Base-by-base conservation (phyloP, 2,329 filamentous ascomycete genomes). In the Botrytis paeoniae region DNA sequence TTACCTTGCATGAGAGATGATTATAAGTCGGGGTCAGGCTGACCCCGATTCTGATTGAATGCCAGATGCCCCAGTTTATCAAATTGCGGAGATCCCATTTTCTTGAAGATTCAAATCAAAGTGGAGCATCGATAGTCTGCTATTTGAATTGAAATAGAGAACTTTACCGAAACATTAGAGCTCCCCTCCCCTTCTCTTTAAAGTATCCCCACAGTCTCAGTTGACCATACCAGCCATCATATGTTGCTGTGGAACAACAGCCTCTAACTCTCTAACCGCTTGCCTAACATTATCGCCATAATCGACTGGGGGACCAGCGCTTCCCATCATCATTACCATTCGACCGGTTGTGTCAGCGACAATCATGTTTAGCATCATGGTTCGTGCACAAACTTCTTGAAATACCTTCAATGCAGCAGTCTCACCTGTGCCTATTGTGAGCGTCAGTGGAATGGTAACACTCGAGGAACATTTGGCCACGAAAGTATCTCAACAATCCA, bases 311-410 rank as follows among this genome's bases (percentile, higher is more conserved):
- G 74, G 32, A 10, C 73, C 75, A 16, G 71, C 39, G n/a, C 45
- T 37, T 51, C 75, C 74, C 20, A 74, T 77, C 60, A 78, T 72
- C 68, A 74, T 75, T 22, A 41, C 73, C 20, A 74, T 73, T n/a
- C 74, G 76, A 39, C 75, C 76, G 61, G 39, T 73, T 16, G 74
- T 77, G 65, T 78, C 77, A n/a, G 71, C 74, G 32, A 79, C 74
- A 57, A 78, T 66, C 61, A 78, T 54, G 20, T 75, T 48, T 18
- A 76, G 63, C 73, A 77, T 76, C 61, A 78, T 73, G 43, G 74
- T 76, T 14, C 77, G 73, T 35, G 74, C 74, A 32, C 76, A 74
- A 35, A 76, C 74, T 41, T 79, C 77, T 14, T 74, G 54, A 48
- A 76, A 78, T 32, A 76, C 70, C 22, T 74, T 73, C 4, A 73